Evolutionary conservation across 805 yeast genomes (phyloP), one percentile per base, ranked within the genome.

Genomic region (Pichia rugopelliculosa): DNA sequence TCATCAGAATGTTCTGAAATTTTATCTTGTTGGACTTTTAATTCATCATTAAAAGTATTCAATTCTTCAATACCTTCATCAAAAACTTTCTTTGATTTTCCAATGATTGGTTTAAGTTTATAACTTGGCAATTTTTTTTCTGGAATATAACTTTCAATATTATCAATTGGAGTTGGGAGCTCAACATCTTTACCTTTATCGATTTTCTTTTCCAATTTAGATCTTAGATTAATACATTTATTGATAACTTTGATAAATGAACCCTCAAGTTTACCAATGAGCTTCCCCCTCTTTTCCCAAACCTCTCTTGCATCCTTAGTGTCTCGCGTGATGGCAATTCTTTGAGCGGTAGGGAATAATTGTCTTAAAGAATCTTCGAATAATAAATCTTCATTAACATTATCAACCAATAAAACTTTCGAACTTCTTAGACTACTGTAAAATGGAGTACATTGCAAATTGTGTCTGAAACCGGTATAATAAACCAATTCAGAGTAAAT

Each of bases 31-130:
- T 71, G 66, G 25, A 73, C 69, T 41, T 69, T 71, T 55, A 93
- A 84, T 44, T 85, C 77, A 12, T 67, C 70, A 65, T 86, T 87
- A 59, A 84, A 72, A 55, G 84, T 85, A 21, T 82, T 83, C 44
- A 90, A 66, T 56, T 75, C 75, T 53, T 80, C 80, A 45, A 78
- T 73, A 52, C 84, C 80, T 60, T 88, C 84, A 45, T 82, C 77
- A 59, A 91, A 76, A 30, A 96, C 84, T 58, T 84, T 83, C 47
- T 90, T 96, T 68, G 90, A 90, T 67, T 85, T 67, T 50, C 96
- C 95, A 56, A 83, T 73, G 49, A 85, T 66, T 48, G 79, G 80
- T 59, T 77, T 78, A 57, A 88, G 74, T 53, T 78, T 78, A 66
- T 87, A 91, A 30, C 87, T 82, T 42, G 97, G 97, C 56, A 91